Percentiles rank a stretch among this genome's conserved stretches.
Conservation (phyloP, 2,329 filamentous ascomycete species). For the Colletotrichum liriopes region DNA sequence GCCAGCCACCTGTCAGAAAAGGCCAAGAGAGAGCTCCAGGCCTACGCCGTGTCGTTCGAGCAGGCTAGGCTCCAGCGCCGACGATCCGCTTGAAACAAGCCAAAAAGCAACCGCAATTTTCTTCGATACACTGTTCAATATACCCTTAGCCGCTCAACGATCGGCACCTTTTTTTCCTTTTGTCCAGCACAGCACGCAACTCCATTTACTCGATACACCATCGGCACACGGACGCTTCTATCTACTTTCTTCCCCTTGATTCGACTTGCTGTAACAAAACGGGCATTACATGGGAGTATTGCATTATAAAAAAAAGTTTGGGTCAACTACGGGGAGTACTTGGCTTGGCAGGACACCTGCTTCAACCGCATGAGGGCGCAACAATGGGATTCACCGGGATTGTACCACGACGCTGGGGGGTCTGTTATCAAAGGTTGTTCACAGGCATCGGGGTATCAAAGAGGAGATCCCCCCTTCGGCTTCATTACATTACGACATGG, state of each 20-base stretch:
- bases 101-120: slow-evolving; percentile 37
- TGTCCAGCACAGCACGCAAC: slow-evolving; percentile 49
- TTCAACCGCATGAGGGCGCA: slow-evolving; percentile 49
- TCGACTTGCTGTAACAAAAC: slow-evolving; percentile 59
- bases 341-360: slow-evolving; percentile 49
- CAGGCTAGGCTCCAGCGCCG: slow-evolving; percentile 77
- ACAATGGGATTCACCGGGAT: slow-evolving; percentile 45
- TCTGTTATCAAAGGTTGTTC: slow-evolving; percentile 48
- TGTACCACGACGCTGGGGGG: slow-evolving; percentile 33
- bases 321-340: slow-evolving; percentile 44
- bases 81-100: slow-evolving; percentile 65
- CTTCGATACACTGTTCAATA: slow-evolving; percentile 45
- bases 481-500: slow-evolving; percentile 25
- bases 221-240: slow-evolving; percentile 43
- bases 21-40: slow-evolving; percentile 83
- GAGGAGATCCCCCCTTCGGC: not conserved
- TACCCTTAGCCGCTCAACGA: slow-evolving; percentile 43
- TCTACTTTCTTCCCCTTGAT: slow-evolving; percentile 39
- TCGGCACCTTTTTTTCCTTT: slow-evolving; percentile 42
- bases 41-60: slow-evolving; percentile 92
- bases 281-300: slow-evolving; percentile 65
- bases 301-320: slow-evolving; percentile 61
- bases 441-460: slow-evolving; percentile 48
- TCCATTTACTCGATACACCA: slow-evolving; percentile 48
- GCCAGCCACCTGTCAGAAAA: slow-evolving; percentile 78